Conservation (phyloP, 352 stramenopile genomes). For the Phytopythium helicoides region DNA sequence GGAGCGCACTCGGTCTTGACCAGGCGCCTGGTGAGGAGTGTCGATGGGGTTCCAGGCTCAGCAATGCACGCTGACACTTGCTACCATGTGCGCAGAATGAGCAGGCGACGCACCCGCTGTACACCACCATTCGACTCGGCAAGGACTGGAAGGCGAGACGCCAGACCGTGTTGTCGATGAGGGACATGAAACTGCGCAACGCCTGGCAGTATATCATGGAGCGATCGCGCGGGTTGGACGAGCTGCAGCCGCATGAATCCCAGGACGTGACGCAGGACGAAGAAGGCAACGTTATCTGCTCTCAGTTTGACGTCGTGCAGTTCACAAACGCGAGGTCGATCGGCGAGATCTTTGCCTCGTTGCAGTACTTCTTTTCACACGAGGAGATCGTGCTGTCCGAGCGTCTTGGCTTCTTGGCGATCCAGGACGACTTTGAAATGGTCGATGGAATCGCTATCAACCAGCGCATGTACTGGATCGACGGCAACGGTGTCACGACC, state of each 20-base stretch:
- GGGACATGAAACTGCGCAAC: conserved; percentile 14
- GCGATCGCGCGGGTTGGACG: conserved; percentile 7
- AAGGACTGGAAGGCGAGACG: conserved; percentile 19
- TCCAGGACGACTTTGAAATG: too few relatives aligned
- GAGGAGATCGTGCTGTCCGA: conserved; percentile 44
- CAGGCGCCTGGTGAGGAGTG: too few relatives aligned
- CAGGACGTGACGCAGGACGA: conserved; percentile 25
- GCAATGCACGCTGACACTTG: too few relatives aligned
- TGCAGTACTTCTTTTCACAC: conserved; percentile 28
- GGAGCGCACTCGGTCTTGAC: too few relatives aligned
- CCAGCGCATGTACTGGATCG: conserved; percentile 3
- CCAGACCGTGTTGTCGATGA: conserved; percentile 12
- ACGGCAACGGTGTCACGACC: conserved; percentile 17
- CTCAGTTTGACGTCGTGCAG: conserved; percentile 26
- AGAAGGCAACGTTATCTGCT: conserved; percentile 12
- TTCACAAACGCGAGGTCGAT: conserved; percentile 20
- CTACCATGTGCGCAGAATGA: too few relatives aligned
- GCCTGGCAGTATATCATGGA: conserved; percentile 25
- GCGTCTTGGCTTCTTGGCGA: conserved; percentile 24
- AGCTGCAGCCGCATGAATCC: conserved; percentile 14
- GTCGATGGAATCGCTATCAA: too few relatives aligned
- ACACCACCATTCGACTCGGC: conserved; percentile 20
- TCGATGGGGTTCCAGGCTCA: too few relatives aligned
- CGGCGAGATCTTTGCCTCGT: conserved; percentile 28
- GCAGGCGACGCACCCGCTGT: conserved; percentile 8